A percentile compares a stretch with the other conserved stretches of the same genome.
These are phyloP conservation scores for Dichotomocladium elegans DNA, from an alignment of 371 early-diverging fungal genomes.

Conservation along the genomic window DNA sequence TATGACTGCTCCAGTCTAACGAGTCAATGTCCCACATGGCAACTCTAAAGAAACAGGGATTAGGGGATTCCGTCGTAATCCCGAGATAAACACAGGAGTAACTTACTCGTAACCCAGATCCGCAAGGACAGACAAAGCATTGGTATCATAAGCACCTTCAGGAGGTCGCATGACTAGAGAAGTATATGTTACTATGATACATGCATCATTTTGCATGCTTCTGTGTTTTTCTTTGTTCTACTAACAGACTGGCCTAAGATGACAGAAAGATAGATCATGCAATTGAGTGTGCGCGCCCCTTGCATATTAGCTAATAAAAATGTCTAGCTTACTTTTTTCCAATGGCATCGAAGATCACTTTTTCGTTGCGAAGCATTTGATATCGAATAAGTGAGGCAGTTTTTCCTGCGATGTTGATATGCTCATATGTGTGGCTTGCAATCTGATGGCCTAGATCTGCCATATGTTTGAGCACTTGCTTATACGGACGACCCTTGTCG, in stretches of 20 bases:
- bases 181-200: neutral
- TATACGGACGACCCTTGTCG: slow-evolving; percentile 14
- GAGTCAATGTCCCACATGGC: slow-evolving; percentile 58
- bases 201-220: neutral
- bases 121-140: slow-evolving; percentile 31
- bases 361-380: slow-evolving; percentile 25
- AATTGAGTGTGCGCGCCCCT: too few species aligned
- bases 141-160: slow-evolving; percentile 34
- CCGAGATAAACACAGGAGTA: too few species aligned
- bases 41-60: too few species aligned
- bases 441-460: slow-evolving; percentile 44
- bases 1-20: slow-evolving; percentile 40
- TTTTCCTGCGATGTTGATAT: slow-evolving; percentile 30
- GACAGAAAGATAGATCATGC: too few species aligned
- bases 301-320: too few species aligned
- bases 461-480: slow-evolving; percentile 35
- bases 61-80: too few species aligned
- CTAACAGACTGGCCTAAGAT: too few species aligned
- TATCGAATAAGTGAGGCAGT: slow-evolving; percentile 10
- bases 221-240: too few species aligned
- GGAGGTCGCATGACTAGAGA: slow-evolving; percentile 45
- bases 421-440: slow-evolving; percentile 58
- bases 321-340: slow-evolving; percentile 14
- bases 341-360: slow-evolving; percentile 21
- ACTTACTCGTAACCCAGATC: slow-evolving; percentile 41